Evolutionary conservation across 257 asterid species (phyloP).

Genomic region (Solanum chiquidenum): DNA sequence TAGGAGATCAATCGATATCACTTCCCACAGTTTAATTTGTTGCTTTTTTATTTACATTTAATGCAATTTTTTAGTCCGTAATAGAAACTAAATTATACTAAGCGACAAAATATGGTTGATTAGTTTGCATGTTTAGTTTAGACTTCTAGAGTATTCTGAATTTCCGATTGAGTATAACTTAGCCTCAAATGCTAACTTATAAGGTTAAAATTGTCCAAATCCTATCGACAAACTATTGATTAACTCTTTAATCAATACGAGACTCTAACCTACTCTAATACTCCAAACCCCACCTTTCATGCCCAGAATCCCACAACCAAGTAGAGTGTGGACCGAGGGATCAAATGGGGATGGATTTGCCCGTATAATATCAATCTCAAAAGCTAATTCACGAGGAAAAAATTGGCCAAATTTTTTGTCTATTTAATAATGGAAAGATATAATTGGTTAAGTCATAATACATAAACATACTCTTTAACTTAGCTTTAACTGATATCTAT

Average conservation of each 20-base stretch:
- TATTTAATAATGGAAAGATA: not conserved
- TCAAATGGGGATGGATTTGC: not conserved
- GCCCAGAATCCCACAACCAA: not conserved
- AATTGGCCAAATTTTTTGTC: not conserved
- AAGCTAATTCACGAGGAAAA: not conserved
- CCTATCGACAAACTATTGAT: accelerated
- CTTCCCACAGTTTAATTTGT: not conserved
- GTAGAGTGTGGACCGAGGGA: not conserved
- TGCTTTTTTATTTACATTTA: not conserved
- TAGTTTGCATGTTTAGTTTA: not conserved
- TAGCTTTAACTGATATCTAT: not conserved
- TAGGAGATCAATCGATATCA: not conserved
- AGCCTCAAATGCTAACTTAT: not conserved
- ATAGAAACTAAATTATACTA: not conserved
- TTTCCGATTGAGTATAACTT: not conserved
- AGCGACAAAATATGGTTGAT: not conserved
- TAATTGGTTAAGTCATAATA: not conserved
- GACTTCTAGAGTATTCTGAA: not conserved
- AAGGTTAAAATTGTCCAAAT: not conserved
- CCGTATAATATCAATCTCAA: not conserved
- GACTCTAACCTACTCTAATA: not conserved
- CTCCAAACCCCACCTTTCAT: not conserved
- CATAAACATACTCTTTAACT: no score
- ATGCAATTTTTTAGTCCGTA: not conserved
- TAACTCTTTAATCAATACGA: not conserved